Base-by-base conservation (phyloP, 139 green algal genomes). In the Haematococcus sp. region DNA sequence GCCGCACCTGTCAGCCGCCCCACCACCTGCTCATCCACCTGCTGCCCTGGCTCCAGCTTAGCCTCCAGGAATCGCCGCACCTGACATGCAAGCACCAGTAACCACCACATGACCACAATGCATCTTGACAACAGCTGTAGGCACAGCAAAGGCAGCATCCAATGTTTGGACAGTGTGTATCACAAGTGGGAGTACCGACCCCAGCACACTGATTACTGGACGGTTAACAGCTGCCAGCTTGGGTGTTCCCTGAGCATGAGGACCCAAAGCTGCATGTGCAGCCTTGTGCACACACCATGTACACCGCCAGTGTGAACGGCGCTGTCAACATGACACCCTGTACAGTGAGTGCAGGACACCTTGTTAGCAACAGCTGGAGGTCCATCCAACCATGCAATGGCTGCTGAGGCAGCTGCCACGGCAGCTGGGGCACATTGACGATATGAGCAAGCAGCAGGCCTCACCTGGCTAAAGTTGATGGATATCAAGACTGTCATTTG, bases 221-320 rank as follows among this genome's bases (percentile, higher is more conserved):
- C 54, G 16, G 16, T 61, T 28, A 32, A 9, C 27, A 20, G n/a
- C 19, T 15, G 22, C 19, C 19, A 15, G 19, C 40, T 43, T 22
- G 40, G n/a, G 23, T n/a, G 13, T n/a, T 44, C 5, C 13, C 22
- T 28, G 25, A 44, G 59, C 4, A 66, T 15, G 23, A n/a, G 40
- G 13, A 5, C 19, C 16, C 54, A 63, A 63, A 31, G 5, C 16
- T 20, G 23, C 25, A 43, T n/a, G 25, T 34, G 16, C 11, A 15
- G 22, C 5, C 5, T 20, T 63, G 5, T 63, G 66, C 52, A 51
- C 71, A 3, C 9, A 76, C 71, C 71, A 76, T 76, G 71, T 60
- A 76, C 35, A 76, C 71, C 2, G 71, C 58, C 4, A 76, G 56
- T 7, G 71, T 76, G 71, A 70, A 76, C 4, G 58, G 58, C 2